phyloP scores from a whole-genome alignment of 495 filamentous ascomycete genomes.

The Trichoderma asperelloides region DNA sequence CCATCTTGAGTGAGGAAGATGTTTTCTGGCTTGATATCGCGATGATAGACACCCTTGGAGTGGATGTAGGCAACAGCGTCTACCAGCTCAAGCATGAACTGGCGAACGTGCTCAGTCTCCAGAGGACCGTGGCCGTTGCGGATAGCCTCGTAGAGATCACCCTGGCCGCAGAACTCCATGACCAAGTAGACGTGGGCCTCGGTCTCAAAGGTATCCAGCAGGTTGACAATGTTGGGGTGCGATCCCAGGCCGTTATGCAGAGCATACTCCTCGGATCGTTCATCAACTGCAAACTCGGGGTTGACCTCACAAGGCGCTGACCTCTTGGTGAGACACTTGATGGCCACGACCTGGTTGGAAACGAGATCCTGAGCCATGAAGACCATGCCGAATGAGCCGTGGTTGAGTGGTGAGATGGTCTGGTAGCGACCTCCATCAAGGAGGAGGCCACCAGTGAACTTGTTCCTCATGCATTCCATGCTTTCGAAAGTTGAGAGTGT shows the following conservation, averaged over 20 bases:
- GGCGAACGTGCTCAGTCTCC: constrained; percentile 91
- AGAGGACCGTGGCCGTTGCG: constrained; percentile 75
- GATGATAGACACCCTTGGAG: constrained; percentile 82
- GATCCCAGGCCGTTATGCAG: constrained; percentile 68
- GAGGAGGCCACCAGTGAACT: constrained; percentile 62
- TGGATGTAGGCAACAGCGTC: constrained; percentile 89
- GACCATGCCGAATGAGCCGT: constrained; percentile 97
- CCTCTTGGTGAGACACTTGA: constrained; percentile 88
- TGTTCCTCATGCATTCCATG: constrained; percentile 76
- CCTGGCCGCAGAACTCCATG: constrained; percentile 91
- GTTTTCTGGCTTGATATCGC: constrained; percentile 99
- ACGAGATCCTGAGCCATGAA: constrained; percentile 75
- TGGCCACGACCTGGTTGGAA: constrained; percentile 72
- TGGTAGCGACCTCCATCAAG: constrained; percentile 73
- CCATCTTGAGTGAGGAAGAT: constrained; percentile 86
- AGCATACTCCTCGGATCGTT: constrained; percentile 77
- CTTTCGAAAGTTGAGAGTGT: constrained; percentile 18
- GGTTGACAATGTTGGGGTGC: constrained; percentile 90
- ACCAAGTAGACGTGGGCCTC: constrained; percentile 83
- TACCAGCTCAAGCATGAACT: constrained; percentile 92
- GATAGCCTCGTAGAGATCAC: constrained; percentile 96
- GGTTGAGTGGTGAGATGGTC: constrained; percentile 88
- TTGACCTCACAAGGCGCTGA: constrained; percentile 43
- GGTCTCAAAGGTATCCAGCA: constrained; percentile 87
- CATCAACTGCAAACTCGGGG: constrained; percentile 57